Base-by-base conservation (phyloP, 768 basidiomycete genomes). In the Pholiota conissans region DNA sequence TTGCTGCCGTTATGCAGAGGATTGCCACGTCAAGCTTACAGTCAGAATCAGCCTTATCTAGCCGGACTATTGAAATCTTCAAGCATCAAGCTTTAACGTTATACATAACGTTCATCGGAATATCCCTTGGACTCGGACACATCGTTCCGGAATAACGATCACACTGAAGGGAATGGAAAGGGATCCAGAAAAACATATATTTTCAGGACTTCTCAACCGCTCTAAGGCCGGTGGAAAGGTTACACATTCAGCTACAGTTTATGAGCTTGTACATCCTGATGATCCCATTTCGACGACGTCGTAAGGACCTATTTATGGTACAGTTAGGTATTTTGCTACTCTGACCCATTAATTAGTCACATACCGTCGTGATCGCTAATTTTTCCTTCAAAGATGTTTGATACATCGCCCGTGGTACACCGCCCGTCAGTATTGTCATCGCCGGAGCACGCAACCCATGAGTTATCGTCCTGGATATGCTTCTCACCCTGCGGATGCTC, bases 371-470 rank as follows among this genome's bases (percentile, higher is more conserved):
- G 88, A 56, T 89, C 71, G 26, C 54, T 39, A 32, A 68, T 56
- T 48, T 74, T 56, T 2, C 83, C 74, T 8, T 71, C 71, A 20
- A 83, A 77, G 53, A 89, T 72, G 27, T 76, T 77, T 0, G 76
- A 63, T 4, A 86, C 84, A 52, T 81, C 80, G 1, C 84, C 86
- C 14, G 77, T 76, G 7, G 66, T 75, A 67, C 87, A 89, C 57
- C 77, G 66, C 2, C 45, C 61, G 59, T 76, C 82, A 3, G 77
- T 63, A 65, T 89, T 89, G 60, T 90, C 89, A 58, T 87, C 81
- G 5, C 86, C 83, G 3, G 85, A 76, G 59, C 87, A 89, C 6
- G 70, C 56, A 24, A 76, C 68, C 86, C 87, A 90, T 14, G 71
- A 67, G 0, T 73, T 75, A 2, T 64, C 61, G 28, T 73, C 70